A percentile compares a stretch with the other conserved stretches of the same genome.
Conservation (phyloP, 805 yeast genomes). For the Sugiyamaella chiloensis region DNA sequence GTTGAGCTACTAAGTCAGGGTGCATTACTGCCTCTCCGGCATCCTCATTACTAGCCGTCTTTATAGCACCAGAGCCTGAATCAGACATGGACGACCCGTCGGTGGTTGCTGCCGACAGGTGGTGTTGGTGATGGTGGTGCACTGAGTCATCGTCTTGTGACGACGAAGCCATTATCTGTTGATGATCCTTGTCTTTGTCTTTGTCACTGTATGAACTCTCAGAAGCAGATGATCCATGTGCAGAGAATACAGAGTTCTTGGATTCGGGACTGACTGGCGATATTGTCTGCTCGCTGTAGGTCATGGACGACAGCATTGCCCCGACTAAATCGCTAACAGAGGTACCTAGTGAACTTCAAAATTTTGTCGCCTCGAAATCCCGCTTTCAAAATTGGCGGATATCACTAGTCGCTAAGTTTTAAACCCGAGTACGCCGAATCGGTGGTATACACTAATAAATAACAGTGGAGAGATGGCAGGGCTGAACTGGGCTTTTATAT, state of each 20-base stretch:
- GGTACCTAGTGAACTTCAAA: too few species aligned
- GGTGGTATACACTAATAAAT: slow-evolving; percentile 3
- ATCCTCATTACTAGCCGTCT: too few species aligned
- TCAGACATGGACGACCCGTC: too few species aligned
- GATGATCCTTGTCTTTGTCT: too few species aligned
- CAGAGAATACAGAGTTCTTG: neutral
- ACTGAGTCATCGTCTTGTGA: too few species aligned
- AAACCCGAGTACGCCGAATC: slow-evolving; percentile 4
- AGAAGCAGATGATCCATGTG: neutral
- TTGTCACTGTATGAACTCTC: neutral
- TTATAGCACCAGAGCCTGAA: too few species aligned
- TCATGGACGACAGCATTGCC: slow-evolving; percentile 7
- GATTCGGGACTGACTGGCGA: slow-evolving; percentile 3
- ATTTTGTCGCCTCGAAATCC: too few species aligned
- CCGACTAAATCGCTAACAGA: too few species aligned
- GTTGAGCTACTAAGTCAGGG: slow-evolving; percentile 13
- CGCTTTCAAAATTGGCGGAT: too few species aligned
- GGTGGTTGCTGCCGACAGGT: too few species aligned
- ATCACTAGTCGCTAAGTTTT: neutral
- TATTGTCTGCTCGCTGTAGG: slow-evolving; percentile 1
- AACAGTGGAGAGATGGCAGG: slow-evolving; percentile 7
- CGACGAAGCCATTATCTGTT: too few species aligned
- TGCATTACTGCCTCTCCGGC: neutral
- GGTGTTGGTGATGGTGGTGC: too few species aligned
- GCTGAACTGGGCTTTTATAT: slow-evolving; percentile 8